Percentiles rank a stretch among this genome's conserved stretches.
Evolutionary conservation across 805 yeast genomes (phyloP).

Genomic region (Peterozyma toletana): DNA sequence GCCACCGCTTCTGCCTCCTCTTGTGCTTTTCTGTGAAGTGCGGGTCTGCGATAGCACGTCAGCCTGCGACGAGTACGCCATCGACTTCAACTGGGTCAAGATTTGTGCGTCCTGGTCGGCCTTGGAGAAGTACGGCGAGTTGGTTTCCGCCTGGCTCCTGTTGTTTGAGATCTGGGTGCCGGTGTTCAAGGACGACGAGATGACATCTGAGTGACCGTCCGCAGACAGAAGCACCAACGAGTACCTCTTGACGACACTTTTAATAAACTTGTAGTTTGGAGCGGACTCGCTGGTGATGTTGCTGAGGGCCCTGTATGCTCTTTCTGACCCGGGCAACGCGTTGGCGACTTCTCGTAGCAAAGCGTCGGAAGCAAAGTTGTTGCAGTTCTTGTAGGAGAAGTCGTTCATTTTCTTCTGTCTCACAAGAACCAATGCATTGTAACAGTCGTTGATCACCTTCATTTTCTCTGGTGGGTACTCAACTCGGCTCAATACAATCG

Average conservation of each 20-base stretch:
- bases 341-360: constrained; percentile 49
- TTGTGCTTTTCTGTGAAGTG: constrained; percentile 6
- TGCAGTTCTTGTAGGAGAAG: constrained; percentile 25
- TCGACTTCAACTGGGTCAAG: constrained; percentile 3
- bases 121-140: constrained; percentile 8
- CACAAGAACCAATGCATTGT: constrained; percentile 26
- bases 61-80: neutral
- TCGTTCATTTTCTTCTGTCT: constrained; percentile 36
- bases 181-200: constrained; percentile 1
- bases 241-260: constrained; percentile 1
- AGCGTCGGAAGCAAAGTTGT: constrained; percentile 27
- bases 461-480: constrained; percentile 16
- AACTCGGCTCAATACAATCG: constrained; percentile 14
- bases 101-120: constrained; percentile 12
- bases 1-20: constrained; percentile 8
- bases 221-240: constrained; percentile 16
- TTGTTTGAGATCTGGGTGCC: neutral
- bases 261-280: constrained; percentile 18
- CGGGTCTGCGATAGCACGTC: no score
- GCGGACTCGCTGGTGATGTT: constrained; percentile 25
- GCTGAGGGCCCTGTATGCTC: constrained; percentile 33
- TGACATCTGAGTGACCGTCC: constrained; percentile 10
- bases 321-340: constrained; percentile 42
- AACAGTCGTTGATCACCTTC: constrained; percentile 21
- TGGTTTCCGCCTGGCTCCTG: constrained; percentile 2